A percentile compares a stretch with the other conserved stretches of the same genome.
These are phyloP conservation scores for Cyclotella distinguenda DNA, from an alignment of 108 stramenopile species.

Conservation along the genomic window DNA sequence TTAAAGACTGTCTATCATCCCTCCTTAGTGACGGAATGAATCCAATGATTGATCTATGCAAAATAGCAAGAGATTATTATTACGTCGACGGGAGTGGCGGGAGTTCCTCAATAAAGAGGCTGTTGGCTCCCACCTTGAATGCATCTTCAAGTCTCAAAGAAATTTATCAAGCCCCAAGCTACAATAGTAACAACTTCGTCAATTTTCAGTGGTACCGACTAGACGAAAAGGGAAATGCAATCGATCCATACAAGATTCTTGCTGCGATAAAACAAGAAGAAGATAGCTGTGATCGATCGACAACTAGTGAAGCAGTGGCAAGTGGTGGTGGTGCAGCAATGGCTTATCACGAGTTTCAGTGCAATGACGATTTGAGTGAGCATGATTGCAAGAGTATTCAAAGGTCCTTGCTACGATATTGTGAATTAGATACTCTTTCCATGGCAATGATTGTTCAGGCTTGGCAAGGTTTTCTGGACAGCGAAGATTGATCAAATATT, in stretches of 20 bases:
- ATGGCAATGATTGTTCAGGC: slow-evolving; percentile 63
- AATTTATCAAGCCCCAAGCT: slow-evolving; percentile 41
- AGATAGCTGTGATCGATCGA: neutral
- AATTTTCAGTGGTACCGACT: slow-evolving; percentile 54
- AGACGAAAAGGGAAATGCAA: slow-evolving; percentile 19
- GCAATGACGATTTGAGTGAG: slow-evolving; percentile 12
- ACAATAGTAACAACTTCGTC: slow-evolving; percentile 46
- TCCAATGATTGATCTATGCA: slow-evolving; percentile 49
- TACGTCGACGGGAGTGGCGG: slow-evolving; percentile 57
- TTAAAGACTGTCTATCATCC: slow-evolving; percentile 24
- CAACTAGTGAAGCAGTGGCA: slow-evolving; percentile 17
- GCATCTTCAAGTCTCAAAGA: slow-evolving; percentile 28
- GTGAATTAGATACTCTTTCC: slow-evolving; percentile 57
- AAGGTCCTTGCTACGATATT: slow-evolving; percentile 50
- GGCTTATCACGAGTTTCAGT: slow-evolving; percentile 41
- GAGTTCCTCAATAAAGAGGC: slow-evolving; percentile 50
- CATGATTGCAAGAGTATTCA: slow-evolving; percentile 15
- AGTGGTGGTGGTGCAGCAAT: slow-evolving; percentile 42
- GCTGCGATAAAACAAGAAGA: slow-evolving; percentile 23
- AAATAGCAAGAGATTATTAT: slow-evolving; percentile 39
- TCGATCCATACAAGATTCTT: slow-evolving; percentile 49
- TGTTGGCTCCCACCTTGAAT: slow-evolving; percentile 47
- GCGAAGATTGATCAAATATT: neutral
- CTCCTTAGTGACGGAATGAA: slow-evolving; percentile 32
- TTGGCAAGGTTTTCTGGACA: slow-evolving; percentile 44